Evolutionary conservation across 257 asterid genomes (phyloP), one percentile per base, ranked within the genome.

Genomic region (Primulina huaijiensis): DNA sequence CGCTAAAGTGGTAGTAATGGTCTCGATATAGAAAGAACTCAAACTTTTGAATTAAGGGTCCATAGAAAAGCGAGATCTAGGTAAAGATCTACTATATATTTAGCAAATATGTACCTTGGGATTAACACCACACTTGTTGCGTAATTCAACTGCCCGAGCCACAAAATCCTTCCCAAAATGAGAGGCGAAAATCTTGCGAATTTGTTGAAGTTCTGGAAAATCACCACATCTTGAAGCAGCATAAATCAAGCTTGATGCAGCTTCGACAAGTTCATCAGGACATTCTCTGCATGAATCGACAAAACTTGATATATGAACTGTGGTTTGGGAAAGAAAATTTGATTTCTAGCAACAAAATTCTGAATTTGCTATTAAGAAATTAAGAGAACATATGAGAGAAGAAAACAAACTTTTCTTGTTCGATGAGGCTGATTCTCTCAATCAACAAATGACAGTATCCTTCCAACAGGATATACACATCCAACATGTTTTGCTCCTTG

Each of bases 181-280:
- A 1, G 85, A 67, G 2, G 83, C 66, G 74, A 91, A 83, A 61
- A 86, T 75, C 8, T 60, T 38, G 0, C 96, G 90, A 70, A 89
- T 84, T 79, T 91, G 85, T 63, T 81, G 92, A 75, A 94, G 97
- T 62, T 94, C 97, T 2, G 99, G 99, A 82, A 91, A 89, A 1
- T 91, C 97, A 14, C 99, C 99, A 71, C 96, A 89, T 76, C 99
- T 86, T 34, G 96, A 69, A 57, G 95, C 71, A 4, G 97, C 96
- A 76, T 60, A 89, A 60, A 89, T 89, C 82, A 94, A 75, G 72
- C 86, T 84, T 1, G 97, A 83, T 23, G 84, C 80, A 0, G 89
- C 92, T 77, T 91, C 99, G 29, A 74, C 70, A 68, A 91, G 37
- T 69, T 91, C 99, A 37, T 91, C 98, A 1, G 97, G 97, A 65